Evolutionary conservation across 805 yeast genomes (phyloP).

Genomic region (Dipodascus albidus): DNA sequence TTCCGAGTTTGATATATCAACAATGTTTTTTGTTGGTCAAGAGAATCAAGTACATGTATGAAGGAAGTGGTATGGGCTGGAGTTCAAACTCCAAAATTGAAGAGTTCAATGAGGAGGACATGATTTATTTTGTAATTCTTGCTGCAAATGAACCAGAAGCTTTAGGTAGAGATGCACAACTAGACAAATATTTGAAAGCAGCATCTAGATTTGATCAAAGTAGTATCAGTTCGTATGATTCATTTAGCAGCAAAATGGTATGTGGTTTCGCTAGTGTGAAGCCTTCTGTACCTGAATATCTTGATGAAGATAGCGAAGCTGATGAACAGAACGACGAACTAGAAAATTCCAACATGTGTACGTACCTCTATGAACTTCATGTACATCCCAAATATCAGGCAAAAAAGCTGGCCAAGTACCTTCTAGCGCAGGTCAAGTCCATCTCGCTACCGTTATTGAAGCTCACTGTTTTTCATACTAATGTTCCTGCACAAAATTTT

Average conservation of each 20-base stretch:
- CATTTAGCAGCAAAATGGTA: too few relatives aligned
- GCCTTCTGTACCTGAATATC: constrained; percentile 3
- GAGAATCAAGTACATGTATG: constrained; percentile 14
- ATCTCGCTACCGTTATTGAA: constrained; percentile 8
- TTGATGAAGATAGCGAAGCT: constrained; percentile 10
- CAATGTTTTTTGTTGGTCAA: constrained; percentile 17
- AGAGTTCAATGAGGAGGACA: constrained; percentile 14
- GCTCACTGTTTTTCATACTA: constrained; percentile 18
- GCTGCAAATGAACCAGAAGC: neutral
- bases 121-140: neutral
- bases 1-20: constrained; percentile 4
- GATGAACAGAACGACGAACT: constrained; percentile 10
- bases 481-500: constrained; percentile 14
- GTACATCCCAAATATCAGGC: constrained; percentile 12
- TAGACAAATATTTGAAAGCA: neutral
- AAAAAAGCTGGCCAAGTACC: constrained; percentile 14
- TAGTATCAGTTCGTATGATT: too few relatives aligned
- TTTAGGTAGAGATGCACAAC: neutral
- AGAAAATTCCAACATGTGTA: neutral
- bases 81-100: constrained; percentile 11
- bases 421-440: constrained; percentile 12
- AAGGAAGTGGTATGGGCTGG: constrained; percentile 20
- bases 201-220: too few relatives aligned
- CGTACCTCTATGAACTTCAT: constrained; percentile 22
- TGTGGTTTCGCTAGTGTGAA: constrained; percentile 16